Percentiles rank a stretch among this genome's conserved stretches.
These are phyloP conservation scores for Gnomoniopsis sp. DNA, from an alignment of 2,329 filamentous ascomycete genomes.

Conservation along the genomic window DNA sequence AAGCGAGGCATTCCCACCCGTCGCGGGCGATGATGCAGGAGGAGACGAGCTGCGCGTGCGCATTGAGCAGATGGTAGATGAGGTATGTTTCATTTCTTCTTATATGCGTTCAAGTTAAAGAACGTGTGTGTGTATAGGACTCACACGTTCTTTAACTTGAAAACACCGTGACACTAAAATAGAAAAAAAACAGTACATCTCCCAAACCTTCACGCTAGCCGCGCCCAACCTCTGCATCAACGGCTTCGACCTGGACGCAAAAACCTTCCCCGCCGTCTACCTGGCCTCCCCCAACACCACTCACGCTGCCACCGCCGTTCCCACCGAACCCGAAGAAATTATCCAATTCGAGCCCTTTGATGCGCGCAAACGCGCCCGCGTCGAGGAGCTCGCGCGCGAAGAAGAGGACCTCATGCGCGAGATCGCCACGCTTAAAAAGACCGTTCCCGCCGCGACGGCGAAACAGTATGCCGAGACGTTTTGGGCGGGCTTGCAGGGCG, in stretches of 20 bases:
- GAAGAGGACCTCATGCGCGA: slow-evolving; percentile 64
- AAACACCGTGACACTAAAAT: not conserved
- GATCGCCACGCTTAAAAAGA: slow-evolving; percentile 57
- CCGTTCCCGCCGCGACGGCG: slow-evolving; percentile 45
- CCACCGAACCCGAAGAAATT: slow-evolving; percentile 27
- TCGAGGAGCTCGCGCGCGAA: slow-evolving; percentile 57
- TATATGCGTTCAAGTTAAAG: not conserved
- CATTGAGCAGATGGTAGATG: slow-evolving; percentile 58
- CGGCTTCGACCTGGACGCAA: slow-evolving; percentile 47
- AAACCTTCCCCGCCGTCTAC: slow-evolving; percentile 30
- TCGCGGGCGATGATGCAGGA: slow-evolving; percentile 41
- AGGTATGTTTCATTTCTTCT: slow-evolving; percentile 38
- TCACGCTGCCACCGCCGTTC: slow-evolving; percentile 16
- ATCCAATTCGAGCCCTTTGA: slow-evolving; percentile 59
- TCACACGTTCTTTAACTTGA: not conserved
- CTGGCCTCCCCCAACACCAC: not conserved
- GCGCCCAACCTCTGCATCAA: slow-evolving; percentile 61
- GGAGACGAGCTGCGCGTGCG: slow-evolving; percentile 56
- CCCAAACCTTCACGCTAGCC: slow-evolving; percentile 56
- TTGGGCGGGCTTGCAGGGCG: slow-evolving; percentile 37
- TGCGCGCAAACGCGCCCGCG: slow-evolving; percentile 52
- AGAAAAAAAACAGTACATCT: slow-evolving; percentile 50
- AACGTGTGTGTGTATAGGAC: too few species aligned
- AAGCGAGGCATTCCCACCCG: slow-evolving; percentile 63
- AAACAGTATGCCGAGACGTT: slow-evolving; percentile 38